phyloP scores from a whole-genome alignment of 208 protist genomes.

The Naegleria lovaniensis region DNA sequence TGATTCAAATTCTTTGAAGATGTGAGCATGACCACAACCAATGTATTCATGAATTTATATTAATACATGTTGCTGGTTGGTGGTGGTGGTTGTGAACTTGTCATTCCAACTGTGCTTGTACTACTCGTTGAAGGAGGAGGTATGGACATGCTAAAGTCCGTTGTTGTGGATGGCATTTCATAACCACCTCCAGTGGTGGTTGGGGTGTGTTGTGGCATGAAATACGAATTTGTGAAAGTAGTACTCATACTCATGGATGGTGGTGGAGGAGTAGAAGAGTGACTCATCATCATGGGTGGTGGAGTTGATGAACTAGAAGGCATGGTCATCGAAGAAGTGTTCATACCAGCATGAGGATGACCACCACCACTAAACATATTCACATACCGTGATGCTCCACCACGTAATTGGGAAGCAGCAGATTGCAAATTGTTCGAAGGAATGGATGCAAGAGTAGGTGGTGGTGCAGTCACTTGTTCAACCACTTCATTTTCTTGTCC shows the following conservation, averaged over 20 bases:
- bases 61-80: too few species aligned
- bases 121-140: too few species aligned
- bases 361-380: not conserved
- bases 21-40: too few species aligned
- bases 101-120: too few species aligned
- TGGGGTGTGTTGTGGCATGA: too few species aligned
- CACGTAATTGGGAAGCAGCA: not conserved
- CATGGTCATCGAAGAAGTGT: not conserved
- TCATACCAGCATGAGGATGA: too few species aligned
- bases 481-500: not conserved
- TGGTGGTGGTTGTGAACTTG: too few species aligned
- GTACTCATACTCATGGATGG: not conserved
- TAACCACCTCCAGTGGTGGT: too few species aligned
- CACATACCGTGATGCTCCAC: not conserved
- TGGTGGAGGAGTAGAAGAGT: not conserved
- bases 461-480: not conserved
- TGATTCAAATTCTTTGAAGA: not conserved
- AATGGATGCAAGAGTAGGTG: not conserved
- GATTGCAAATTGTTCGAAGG: not conserved
- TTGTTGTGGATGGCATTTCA: too few species aligned
- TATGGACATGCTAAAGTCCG: too few species aligned
- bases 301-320: too few species aligned
- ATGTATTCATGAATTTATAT: too few species aligned
- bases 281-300: not conserved
- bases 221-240: not conserved